Base-by-base conservation (phyloP, 2,329 filamentous ascomycete genomes). In the Monilinia aucupariae region DNA sequence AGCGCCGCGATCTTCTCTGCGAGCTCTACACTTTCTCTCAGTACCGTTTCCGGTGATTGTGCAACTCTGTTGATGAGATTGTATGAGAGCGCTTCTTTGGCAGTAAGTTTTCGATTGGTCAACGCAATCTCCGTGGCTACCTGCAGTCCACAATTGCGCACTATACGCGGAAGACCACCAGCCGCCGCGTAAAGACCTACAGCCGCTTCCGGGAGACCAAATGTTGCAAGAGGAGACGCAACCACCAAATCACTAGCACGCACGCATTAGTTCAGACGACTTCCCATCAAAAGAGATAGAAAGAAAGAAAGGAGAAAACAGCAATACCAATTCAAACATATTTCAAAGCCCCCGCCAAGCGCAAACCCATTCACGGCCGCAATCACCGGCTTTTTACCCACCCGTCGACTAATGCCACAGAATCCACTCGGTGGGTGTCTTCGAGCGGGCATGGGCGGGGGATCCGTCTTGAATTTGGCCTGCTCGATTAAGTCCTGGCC, bases 331-430 rank as follows among this genome's bases (percentile, higher is more conserved):
- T 91, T 91, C 60, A 73, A 65, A 64, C 68, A 69, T 30, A 92
- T 90, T 78, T 93, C 90, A 76, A 90, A 87, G 1, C 89, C 90
- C 53, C 90, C 90, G 55, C 90, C 90, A 37, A 90, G 80, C 51
- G 87, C 89, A 45, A 88, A 78, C 3, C 90, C 90, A 72, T 92
- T 90, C n/a, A 92, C 87, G 1, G 89, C 90, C 0, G 86, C 88
- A 48, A 93, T 81, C 64, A 93, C 80, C 7, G 90, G 90, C 71
- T 93, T 93, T 74, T 83, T 85, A 53, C 88, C 88, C 15, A 76
- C 73, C 34, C 89, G 80, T 68, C 89, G 86, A 65, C 84, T 86
- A 39, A 91, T 76, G 0, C 84, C 88, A 47, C 83, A 86, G 65
- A 90, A 88, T 2, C 87, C 88, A 2, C 60, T 61, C 1, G 70